These are phyloP conservation scores for Fusarium xylarioides DNA, from an alignment of 2,329 filamentous ascomycete species.

Conservation along the genomic window DNA sequence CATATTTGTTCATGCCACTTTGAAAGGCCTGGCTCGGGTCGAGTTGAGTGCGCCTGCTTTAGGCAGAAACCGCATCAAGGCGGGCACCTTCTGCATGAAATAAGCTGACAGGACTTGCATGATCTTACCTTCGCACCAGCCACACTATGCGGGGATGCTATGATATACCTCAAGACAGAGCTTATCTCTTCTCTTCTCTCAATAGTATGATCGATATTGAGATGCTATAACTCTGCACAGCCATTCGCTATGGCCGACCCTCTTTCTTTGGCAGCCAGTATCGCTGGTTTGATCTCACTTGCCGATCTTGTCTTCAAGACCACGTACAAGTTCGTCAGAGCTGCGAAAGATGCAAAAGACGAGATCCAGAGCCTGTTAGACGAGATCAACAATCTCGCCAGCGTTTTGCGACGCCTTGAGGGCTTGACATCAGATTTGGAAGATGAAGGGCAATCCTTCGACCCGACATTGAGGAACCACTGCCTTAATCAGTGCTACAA, in stretches of 20 bases:
- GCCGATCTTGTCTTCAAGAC: neutral
- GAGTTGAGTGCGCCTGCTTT: neutral
- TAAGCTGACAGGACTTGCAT: neutral
- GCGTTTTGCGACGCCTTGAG: neutral
- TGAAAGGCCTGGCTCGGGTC: neutral
- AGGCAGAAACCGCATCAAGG: neutral
- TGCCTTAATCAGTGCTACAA: neutral
- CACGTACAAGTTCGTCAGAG: neutral
- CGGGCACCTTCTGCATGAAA: neutral
- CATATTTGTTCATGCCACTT: neutral
- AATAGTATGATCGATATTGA: neutral
- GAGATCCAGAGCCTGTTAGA: neutral
- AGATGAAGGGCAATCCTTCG: neutral
- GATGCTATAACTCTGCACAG: neutral
- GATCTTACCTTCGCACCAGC: neutral
- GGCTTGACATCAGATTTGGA: neutral
- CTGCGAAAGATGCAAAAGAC: neutral
- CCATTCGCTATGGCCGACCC: neutral
- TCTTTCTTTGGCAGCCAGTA: constrained; percentile 3
- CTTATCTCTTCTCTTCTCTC: neutral
- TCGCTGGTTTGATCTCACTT: neutral
- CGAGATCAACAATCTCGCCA: constrained; percentile 1
- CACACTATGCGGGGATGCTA: neutral
- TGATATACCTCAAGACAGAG: neutral
- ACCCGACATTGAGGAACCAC: neutral